A percentile compares a stretch with the other conserved stretches of the same genome.
These are phyloP conservation scores for Tricholoma furcatifolium DNA, from an alignment of 768 basidiomycete species.

Conservation along the genomic window DNA sequence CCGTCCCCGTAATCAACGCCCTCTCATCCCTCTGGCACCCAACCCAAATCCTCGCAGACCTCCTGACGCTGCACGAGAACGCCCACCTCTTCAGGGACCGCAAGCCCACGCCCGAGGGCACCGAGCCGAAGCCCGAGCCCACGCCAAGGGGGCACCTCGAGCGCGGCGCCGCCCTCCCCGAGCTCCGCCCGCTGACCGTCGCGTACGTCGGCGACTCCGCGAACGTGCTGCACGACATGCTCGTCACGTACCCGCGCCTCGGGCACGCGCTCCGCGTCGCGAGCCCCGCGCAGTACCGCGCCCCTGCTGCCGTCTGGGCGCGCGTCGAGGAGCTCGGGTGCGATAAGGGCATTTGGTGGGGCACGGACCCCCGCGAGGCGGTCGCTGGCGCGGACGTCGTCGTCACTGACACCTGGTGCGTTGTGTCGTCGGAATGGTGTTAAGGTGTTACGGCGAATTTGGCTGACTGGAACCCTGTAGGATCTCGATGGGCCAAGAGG, in stretches of 20 bases:
- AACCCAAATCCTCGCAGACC: slow-evolving; percentile 91
- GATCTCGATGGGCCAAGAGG: slow-evolving; percentile 99
- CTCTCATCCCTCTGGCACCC: slow-evolving; percentile 97
- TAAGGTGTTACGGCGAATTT: neutral
- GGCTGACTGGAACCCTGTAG: slow-evolving; percentile 37
- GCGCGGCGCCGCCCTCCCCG: slow-evolving; percentile 30
- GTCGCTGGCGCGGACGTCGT: slow-evolving; percentile 91
- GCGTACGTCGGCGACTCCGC: slow-evolving; percentile 94
- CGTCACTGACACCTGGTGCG: slow-evolving; percentile 94
- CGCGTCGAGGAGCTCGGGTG: slow-evolving; percentile 75
- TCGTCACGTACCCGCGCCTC: slow-evolving; percentile 89
- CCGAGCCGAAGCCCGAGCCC: neutral
- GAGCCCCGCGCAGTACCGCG: slow-evolving; percentile 71
- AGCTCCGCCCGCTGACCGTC: slow-evolving; percentile 78
- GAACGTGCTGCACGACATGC: slow-evolving; percentile 96
- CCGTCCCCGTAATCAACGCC: slow-evolving; percentile 94
- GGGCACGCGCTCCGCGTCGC: slow-evolving; percentile 88
- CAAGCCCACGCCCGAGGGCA: neutral
- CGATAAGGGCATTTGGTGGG: slow-evolving; percentile 74
- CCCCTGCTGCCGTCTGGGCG: slow-evolving; percentile 75
- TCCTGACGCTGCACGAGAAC: slow-evolving; percentile 85
- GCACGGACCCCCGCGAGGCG: slow-evolving; percentile 78
- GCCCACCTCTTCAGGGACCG: slow-evolving; percentile 48
- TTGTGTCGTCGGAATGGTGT: slow-evolving; percentile 8
- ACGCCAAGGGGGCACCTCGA: slow-evolving; percentile 3